Evolutionary conservation across 257 asterid genomes (phyloP).

Genomic region (Jaltomata sinuosa): DNA sequence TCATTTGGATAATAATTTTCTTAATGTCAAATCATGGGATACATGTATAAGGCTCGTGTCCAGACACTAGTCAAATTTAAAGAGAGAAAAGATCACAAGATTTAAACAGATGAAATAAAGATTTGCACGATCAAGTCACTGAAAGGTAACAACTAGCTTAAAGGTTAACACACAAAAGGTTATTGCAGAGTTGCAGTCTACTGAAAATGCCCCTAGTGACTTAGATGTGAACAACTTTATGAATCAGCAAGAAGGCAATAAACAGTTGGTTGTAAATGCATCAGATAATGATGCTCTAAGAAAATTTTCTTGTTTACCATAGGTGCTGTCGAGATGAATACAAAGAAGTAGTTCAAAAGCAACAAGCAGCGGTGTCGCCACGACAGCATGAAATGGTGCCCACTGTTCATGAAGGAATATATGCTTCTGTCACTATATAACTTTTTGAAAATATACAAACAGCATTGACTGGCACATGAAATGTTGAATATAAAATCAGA

Average conservation of each 20-base stretch:
- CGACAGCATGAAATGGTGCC: conserved; percentile 89
- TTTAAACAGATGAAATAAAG: not conserved
- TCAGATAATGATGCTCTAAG: not conserved
- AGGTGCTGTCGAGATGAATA: conserved; percentile 55
- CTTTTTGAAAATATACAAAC: not conserved
- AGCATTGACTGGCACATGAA: not conserved
- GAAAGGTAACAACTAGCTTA: not conserved
- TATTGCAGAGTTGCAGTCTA: not conserved
- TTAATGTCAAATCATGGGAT: too few species aligned
- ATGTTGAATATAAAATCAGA: not conserved
- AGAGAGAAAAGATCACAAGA: not conserved
- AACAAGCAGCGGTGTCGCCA: conserved; percentile 81
- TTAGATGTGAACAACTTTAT: not conserved
- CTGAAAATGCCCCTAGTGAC: not conserved
- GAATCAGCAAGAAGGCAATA: not conserved
- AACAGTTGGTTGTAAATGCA: not conserved
- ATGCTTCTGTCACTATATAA: conserved; percentile 8
- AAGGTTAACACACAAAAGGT: not conserved
- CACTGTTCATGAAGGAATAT: conserved; percentile 51
- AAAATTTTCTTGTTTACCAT: conserved; percentile 39
- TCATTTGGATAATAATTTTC: too few species aligned
- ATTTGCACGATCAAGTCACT: not conserved
- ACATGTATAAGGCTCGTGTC: too few species aligned
- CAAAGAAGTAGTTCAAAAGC: conserved; percentile 95
- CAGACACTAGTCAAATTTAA: not conserved